Percentiles rank a stretch among this genome's conserved stretches.
These are phyloP conservation scores for Aspergillus eucalypticola DNA, from an alignment of 2,329 filamentous ascomycete species.

Conservation along the genomic window DNA sequence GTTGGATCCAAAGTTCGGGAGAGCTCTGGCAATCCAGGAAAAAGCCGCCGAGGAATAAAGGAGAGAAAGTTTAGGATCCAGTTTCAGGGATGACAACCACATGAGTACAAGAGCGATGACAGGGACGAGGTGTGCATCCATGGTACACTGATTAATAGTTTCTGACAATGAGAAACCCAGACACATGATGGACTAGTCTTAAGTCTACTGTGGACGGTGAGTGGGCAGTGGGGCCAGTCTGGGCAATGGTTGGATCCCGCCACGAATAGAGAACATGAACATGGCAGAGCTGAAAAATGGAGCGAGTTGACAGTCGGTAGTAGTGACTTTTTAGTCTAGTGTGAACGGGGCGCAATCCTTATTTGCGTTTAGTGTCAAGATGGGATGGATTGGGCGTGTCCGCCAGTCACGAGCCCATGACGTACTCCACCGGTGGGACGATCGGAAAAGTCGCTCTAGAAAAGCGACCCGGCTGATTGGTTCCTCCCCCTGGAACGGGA, in stretches of 20 bases:
- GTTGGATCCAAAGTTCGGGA: conserved; percentile 14
- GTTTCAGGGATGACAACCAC: conserved; percentile 17
- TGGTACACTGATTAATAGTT: conserved; percentile 8
- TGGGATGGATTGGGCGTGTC: conserved; percentile 15
- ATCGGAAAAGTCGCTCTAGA: conserved; percentile 19
- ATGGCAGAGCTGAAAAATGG: conserved; percentile 11
- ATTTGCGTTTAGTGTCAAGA: background rate
- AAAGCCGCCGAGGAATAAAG: too few relatives aligned
- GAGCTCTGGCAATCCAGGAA: conserved; percentile 1
- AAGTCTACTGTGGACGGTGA: background rate
- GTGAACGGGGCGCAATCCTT: conserved; percentile 4
- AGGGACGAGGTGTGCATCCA: conserved; percentile 13
- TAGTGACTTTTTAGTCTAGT: conserved; percentile 9
- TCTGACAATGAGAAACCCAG: background rate
- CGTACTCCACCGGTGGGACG: conserved; percentile 17
- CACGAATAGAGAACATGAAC: background rate
- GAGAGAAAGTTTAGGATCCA: conserved; percentile 14
- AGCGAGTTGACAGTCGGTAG: background rate
- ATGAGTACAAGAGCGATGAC: conserved; percentile 16
- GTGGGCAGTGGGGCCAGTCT: conserved; percentile 1
- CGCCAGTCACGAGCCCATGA: conserved; percentile 10
- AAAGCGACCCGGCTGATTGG: conserved; percentile 16
- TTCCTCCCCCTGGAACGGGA: conserved; percentile 11
- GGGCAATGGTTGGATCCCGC: conserved; percentile 6
- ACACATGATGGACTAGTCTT: conserved; percentile 3